phyloP scores from a whole-genome alignment of 345 rosid genomes.

The Euclidium syriacum region DNA sequence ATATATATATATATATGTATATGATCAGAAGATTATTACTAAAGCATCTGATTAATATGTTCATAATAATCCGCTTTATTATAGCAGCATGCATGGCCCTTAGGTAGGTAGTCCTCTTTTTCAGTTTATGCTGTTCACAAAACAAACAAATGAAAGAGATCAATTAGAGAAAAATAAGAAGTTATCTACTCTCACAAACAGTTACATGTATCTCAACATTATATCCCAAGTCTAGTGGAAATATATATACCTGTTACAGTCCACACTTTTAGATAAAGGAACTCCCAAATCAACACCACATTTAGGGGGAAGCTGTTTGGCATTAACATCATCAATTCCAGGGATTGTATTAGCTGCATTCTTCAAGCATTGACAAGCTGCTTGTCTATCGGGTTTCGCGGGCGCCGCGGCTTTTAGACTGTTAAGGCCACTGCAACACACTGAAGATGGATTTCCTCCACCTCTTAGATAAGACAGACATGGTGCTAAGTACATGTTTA shows the following conservation, averaged over 20 bases:
- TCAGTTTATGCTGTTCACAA: slow-evolving; percentile 27
- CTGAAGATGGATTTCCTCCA: slow-evolving; percentile 18
- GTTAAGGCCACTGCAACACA: slow-evolving; percentile 24
- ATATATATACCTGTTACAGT: slow-evolving; percentile 23
- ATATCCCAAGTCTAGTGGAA: neutral
- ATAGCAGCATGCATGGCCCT: slow-evolving; percentile 7
- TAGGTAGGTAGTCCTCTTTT: neutral
- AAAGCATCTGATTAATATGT: neutral
- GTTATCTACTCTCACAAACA: too few species aligned
- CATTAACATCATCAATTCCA: slow-evolving; percentile 15
- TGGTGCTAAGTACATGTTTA: slow-evolving; percentile 24
- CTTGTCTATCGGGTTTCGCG: slow-evolving; percentile 9
- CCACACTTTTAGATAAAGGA: slow-evolving; percentile 26
- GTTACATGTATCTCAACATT: neutral
- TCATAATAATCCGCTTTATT: slow-evolving; percentile 1
- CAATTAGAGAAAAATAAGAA: neutral
- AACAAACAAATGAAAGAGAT: neutral
- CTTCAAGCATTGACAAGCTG: slow-evolving; percentile 31
- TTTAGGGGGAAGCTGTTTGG: slow-evolving; percentile 27
- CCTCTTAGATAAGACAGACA: slow-evolving; percentile 23
- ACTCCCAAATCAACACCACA: slow-evolving; percentile 31
- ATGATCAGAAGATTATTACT: neutral
- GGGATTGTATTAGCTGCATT: slow-evolving; percentile 18
- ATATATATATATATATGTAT: too few species aligned
- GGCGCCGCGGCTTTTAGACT: slow-evolving; percentile 27